phyloP scores from a whole-genome alignment of 1,284 basidiomycete species.

The Wolfiporia cocos region DNA sequence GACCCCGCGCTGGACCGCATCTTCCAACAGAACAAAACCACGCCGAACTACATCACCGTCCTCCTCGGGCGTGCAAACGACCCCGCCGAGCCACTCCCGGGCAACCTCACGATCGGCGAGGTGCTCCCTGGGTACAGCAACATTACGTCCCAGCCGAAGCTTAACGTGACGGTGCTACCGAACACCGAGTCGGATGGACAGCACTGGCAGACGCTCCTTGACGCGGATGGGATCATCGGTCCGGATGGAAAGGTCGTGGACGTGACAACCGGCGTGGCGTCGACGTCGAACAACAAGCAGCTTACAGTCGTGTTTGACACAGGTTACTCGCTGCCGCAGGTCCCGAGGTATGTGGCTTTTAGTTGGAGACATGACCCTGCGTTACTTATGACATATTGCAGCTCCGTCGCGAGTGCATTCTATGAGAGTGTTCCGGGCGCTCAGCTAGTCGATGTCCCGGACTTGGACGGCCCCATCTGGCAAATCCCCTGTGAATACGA shows the following conservation, averaged over 20 bases:
- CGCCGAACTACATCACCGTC: conserved; percentile 48
- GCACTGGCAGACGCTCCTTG: conserved; percentile 28
- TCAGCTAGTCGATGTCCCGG: conserved; percentile 32
- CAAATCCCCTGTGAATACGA: conserved; percentile 47
- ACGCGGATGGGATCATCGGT: conserved; percentile 24
- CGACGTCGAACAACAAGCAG: conserved; percentile 34
- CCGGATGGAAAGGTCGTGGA: conserved; percentile 34
- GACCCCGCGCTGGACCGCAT: conserved; percentile 52
- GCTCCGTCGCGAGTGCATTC: conserved; percentile 42
- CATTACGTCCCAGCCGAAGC: conserved; percentile 24
- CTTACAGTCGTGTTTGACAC: conserved; percentile 50
- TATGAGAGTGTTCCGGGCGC: conserved; percentile 43
- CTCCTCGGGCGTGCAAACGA: conserved; percentile 23
- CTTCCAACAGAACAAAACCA: conserved; percentile 45
- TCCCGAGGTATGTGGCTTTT: conserved; percentile 34
- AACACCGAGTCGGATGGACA: conserved; percentile 16
- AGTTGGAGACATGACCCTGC: neutral
- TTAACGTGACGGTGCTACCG: conserved; percentile 21
- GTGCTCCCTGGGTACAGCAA: conserved; percentile 23
- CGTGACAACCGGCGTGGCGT: conserved; percentile 34
- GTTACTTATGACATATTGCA: conserved; percentile 16
- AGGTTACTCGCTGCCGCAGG: conserved; percentile 54
- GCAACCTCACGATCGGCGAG: conserved; percentile 30
- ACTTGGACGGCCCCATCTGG: conserved; percentile 40
- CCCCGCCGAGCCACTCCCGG: conserved; percentile 18